These are phyloP conservation scores for Neckera pumila DNA, from an alignment of 225 moss, liverwort and hornwort genomes.

Conservation along the genomic window DNA sequence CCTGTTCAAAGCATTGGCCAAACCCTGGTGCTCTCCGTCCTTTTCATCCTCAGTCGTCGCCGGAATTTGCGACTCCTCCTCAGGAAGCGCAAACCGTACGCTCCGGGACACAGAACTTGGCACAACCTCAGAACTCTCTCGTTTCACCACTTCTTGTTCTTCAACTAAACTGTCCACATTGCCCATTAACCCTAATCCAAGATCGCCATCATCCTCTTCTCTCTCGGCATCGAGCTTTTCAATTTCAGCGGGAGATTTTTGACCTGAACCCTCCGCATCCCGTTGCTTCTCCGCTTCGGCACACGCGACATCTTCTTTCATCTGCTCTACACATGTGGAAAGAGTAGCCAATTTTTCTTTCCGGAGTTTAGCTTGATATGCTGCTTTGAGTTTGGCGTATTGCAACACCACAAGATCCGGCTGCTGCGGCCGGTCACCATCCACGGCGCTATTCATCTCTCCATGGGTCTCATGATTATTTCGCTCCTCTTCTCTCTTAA, in stretches of 20 bases:
- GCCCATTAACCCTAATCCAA: background rate
- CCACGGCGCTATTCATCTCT: background rate
- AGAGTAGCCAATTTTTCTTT: background rate
- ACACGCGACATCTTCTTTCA: background rate
- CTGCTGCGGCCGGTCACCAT: background rate
- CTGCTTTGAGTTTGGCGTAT: conserved; percentile 39
- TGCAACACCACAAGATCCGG: conserved; percentile 22
- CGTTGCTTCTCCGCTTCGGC: background rate
- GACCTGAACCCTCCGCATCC: background rate
- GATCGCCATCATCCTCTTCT: background rate
- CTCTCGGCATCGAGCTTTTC: background rate
- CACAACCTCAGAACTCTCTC: background rate
- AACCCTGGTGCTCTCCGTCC: conserved; percentile 2
- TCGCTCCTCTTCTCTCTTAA: background rate
- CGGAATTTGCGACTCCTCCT: background rate
- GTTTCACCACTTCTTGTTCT: background rate
- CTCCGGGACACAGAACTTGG: background rate
- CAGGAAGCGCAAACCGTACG: conserved; percentile 30
- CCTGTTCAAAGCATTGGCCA: conserved; percentile 38
- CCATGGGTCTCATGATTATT: background rate
- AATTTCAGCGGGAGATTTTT: background rate
- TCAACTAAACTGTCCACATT: background rate
- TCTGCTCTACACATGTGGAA: background rate
- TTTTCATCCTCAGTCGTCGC: background rate
- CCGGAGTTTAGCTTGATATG: conserved; percentile 24